Percentiles rank a stretch among this genome's conserved stretches.
phyloP scores from a whole-genome alignment of 2,329 filamentous ascomycete species.

The Fusarium citri region DNA sequence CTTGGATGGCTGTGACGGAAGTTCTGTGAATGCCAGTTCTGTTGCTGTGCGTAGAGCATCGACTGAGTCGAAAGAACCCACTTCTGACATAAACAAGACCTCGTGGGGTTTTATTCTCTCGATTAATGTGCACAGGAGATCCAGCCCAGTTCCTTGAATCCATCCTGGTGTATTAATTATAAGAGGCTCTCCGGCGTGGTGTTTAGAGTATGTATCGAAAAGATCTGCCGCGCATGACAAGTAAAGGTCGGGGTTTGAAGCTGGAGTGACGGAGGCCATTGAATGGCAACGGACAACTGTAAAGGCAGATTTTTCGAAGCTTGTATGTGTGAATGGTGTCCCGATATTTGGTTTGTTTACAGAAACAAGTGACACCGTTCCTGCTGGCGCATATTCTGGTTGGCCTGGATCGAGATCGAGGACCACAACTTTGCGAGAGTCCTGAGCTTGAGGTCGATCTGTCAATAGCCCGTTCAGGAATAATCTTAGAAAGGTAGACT shows the following conservation, averaged over 20 bases:
- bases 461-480: constrained; percentile 76
- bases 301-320: constrained; percentile 49
- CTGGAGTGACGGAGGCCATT: constrained; percentile 72
- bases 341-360: constrained; percentile 72
- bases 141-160: constrained; percentile 76
- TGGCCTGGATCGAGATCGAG: constrained; percentile 83
- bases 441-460: constrained; percentile 18
- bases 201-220: constrained; percentile 65
- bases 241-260: constrained; percentile 75
- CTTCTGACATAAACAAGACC: constrained; percentile 75
- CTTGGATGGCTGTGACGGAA: constrained; percentile 71
- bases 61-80: constrained; percentile 69
- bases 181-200: constrained; percentile 63
- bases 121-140: constrained; percentile 70
- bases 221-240: constrained; percentile 73
- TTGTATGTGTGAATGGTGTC: constrained; percentile 73
- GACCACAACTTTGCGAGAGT: constrained; percentile 59
- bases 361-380: constrained; percentile 75
- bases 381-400: constrained; percentile 78
- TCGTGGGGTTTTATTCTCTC: constrained; percentile 66
- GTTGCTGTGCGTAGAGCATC: constrained; percentile 62
- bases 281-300: constrained; percentile 71
- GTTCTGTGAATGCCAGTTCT: constrained; percentile 57
- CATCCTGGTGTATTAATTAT: constrained; percentile 82
- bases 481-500: constrained; percentile 78